phyloP scores from a whole-genome alignment of 805 yeast species.

The Candida insectorum region DNA sequence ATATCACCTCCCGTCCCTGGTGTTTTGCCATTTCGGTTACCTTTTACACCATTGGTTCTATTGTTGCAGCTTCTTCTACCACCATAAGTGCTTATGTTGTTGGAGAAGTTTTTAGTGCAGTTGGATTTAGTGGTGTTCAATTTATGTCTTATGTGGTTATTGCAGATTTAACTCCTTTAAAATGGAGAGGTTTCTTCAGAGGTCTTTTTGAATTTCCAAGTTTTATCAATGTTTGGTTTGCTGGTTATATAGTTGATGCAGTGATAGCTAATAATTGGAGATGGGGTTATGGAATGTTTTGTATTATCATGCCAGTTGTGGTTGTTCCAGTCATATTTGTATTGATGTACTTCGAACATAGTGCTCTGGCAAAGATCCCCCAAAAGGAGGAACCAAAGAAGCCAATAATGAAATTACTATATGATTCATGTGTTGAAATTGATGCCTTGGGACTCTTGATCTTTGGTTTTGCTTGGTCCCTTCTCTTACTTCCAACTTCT shows the following conservation, averaged over 20 bases:
- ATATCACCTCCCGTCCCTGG: constrained; percentile 18
- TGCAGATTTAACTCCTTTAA: constrained; percentile 21
- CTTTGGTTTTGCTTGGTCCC: constrained; percentile 37
- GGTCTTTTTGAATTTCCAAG: constrained; percentile 31
- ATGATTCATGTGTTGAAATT: constrained; percentile 24
- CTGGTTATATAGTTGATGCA: constrained; percentile 34
- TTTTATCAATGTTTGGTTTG: constrained; percentile 38
- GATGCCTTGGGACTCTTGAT: constrained; percentile 37
- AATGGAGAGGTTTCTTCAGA: constrained; percentile 20
- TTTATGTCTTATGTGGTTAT: constrained; percentile 16
- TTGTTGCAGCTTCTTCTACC: constrained; percentile 17
- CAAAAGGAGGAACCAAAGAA: background rate
- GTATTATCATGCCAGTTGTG: constrained; percentile 43
- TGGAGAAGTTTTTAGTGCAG: constrained; percentile 18
- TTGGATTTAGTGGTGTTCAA: constrained; percentile 19
- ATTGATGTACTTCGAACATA: constrained; percentile 29
- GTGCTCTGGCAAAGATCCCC: constrained; percentile 15
- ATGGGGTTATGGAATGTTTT: constrained; percentile 52
- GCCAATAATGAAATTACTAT: constrained; percentile 2
- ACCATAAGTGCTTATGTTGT: constrained; percentile 21
- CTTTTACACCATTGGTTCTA: constrained; percentile 19
- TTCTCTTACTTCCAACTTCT: constrained; percentile 37
- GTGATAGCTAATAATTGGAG: constrained; percentile 42
- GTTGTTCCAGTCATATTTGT: constrained; percentile 28
- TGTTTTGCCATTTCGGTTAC: constrained; percentile 15